Evolutionary conservation across 164 flowering plant species (phyloP), one percentile per base, ranked within the genome.

Genomic region (Warburgia ugandensis): DNA sequence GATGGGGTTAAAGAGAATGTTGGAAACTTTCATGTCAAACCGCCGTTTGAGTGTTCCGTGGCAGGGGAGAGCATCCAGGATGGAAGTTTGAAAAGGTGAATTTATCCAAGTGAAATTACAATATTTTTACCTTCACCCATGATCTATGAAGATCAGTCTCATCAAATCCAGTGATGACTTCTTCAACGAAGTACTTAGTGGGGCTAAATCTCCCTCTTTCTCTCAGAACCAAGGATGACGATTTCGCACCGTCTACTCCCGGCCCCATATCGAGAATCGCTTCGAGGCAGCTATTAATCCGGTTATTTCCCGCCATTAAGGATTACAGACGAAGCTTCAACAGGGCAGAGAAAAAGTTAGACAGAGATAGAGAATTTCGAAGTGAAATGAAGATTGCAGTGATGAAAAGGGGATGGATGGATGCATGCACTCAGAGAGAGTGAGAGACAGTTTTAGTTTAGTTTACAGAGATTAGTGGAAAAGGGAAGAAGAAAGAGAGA

Each of bases 1-100:
- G 90, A 94, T 69, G 99, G 97, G 44, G 92, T 89, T 40, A 89
- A 89, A 68, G 99, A 94, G 77, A 94, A 89, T 96, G 99, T 94
- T n/a, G n/a, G n/a, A n/a, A n/a, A n/a, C n/a, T n/a, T n/a, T n/a
- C n/a, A n/a, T n/a, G n/a, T n/a, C n/a, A n/a, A n/a, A n/a, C n/a
- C n/a, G n/a, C n/a, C n/a, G n/a, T n/a, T n/a, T n/a, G n/a, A n/a
- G n/a, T n/a, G n/a, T n/a, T n/a, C n/a, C n/a, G n/a, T n/a, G n/a
- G n/a, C n/a, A n/a, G n/a, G n/a, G n/a, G n/a, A n/a, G n/a, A n/a
- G n/a, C n/a, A n/a, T n/a, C n/a, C n/a, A n/a, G n/a, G n/a, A n/a
- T n/a, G n/a, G n/a, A n/a, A n/a, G n/a, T n/a, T n/a, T n/a, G n/a
- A n/a, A n/a, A n/a, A 94, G 55, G n/a, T n/a, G n/a, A n/a, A n/a